Percentiles rank a stretch among this genome's conserved stretches.
Evolutionary conservation across 345 rosid genomes (phyloP).

Genomic region (Brassica cretica): DNA sequence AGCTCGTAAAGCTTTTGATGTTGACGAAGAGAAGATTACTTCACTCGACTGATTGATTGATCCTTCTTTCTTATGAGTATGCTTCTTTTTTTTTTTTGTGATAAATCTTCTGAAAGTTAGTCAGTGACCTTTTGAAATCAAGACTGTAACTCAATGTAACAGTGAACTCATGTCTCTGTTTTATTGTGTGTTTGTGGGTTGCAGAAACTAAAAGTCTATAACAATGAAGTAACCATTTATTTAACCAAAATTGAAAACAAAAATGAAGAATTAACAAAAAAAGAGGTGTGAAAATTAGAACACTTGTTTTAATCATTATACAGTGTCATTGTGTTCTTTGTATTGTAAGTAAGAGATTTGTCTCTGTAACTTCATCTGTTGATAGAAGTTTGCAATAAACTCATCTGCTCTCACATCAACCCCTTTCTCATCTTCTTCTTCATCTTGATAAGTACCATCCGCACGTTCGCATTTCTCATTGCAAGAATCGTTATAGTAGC

Average conservation of each 20-base stretch:
- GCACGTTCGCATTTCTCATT: constrained; percentile 24
- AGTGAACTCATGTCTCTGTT: neutral
- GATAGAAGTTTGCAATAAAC: constrained; percentile 72
- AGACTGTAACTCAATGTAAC: neutral
- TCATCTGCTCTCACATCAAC: constrained; percentile 81
- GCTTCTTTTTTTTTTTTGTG: neutral
- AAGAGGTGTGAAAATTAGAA: neutral
- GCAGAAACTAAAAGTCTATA: neutral
- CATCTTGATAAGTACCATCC: constrained; percentile 18
- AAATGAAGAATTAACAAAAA: neutral
- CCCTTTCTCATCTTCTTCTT: constrained; percentile 53
- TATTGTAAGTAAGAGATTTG: constrained; percentile 68
- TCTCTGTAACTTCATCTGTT: constrained; percentile 77
- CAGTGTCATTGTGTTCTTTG: constrained; percentile 35
- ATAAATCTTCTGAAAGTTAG: neutral
- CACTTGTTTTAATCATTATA: neutral
- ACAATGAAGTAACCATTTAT: neutral
- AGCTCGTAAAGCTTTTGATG: constrained; percentile 94
- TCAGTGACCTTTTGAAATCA: neutral
- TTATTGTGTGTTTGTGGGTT: neutral
- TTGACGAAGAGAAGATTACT: constrained; percentile 80
- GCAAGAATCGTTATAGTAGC: constrained; percentile 24
- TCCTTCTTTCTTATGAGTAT: neutral
- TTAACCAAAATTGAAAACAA: constrained; percentile 1
- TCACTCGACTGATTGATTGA: constrained; percentile 30